phyloP scores from a whole-genome alignment of 2,329 filamentous ascomycete species.

The Chlorencoelia australis region DNA sequence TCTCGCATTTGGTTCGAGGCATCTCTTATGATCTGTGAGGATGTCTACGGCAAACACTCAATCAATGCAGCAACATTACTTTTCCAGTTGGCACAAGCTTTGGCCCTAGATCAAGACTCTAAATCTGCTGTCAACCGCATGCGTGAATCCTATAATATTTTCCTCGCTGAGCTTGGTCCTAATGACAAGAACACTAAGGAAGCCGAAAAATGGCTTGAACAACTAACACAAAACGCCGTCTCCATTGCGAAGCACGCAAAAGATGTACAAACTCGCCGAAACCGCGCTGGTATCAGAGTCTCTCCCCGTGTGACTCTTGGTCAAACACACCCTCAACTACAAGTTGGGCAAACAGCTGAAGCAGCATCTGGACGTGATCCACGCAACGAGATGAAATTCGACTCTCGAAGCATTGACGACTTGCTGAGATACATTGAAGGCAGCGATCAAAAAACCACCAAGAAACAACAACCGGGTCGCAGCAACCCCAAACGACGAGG shows the following conservation, averaged over 20 bases:
- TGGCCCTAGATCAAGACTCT: conserved; percentile 91
- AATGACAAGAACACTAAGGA: conserved; percentile 98
- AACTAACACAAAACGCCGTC: conserved; percentile 91
- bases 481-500: conserved; percentile 48
- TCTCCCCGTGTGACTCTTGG: conserved; percentile 46
- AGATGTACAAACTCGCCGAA: conserved; percentile 65
- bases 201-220: conserved; percentile 91
- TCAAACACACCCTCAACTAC: conserved; percentile 51
- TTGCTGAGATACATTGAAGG: conserved; percentile 92
- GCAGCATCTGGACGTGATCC: conserved; percentile 31
- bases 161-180: conserved; percentile 74
- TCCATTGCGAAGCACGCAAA: conserved; percentile 90
- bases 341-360: conserved; percentile 47
- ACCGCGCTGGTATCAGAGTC: conserved; percentile 61
- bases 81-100: conserved; percentile 92
- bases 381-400: conserved; percentile 35
- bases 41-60: conserved; percentile 78
- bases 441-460: conserved; percentile 39
- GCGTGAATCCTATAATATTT: conserved; percentile 95
- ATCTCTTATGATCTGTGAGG: conserved; percentile 79
- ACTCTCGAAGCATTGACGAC: conserved; percentile 83
- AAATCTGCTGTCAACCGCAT: conserved; percentile 87
- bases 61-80: conserved; percentile 90
- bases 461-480: conserved; percentile 46
- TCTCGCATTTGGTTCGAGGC: conserved; percentile 96